Evolutionary conservation across 768 basidiomycete species (phyloP).

Genomic region (Fomitopsis serialis): DNA sequence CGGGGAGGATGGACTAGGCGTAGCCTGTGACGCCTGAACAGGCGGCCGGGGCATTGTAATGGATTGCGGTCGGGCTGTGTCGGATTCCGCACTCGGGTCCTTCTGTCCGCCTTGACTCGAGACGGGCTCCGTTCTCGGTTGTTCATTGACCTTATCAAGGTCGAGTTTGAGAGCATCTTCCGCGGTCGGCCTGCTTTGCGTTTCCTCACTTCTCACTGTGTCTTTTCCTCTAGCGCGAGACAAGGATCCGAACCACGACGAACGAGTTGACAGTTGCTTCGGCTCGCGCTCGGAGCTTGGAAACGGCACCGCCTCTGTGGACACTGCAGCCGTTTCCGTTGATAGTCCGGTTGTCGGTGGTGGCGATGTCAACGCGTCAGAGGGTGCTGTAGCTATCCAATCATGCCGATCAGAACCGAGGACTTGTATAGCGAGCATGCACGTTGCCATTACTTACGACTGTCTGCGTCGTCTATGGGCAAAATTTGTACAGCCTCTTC

Average conservation of each 20-base stretch:
- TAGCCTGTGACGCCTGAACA: background rate
- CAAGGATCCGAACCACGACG: slow-evolving; percentile 16
- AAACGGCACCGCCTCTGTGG: background rate
- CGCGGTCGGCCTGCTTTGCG: background rate
- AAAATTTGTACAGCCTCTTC: background rate
- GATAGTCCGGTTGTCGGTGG: no score
- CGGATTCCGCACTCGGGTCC: background rate
- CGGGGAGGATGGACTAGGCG: background rate
- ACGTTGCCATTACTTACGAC: background rate
- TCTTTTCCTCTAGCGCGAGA: slow-evolving; percentile 2
- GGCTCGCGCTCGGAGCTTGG: slow-evolving; percentile 1
- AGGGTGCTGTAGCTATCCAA: background rate
- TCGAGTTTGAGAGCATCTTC: background rate
- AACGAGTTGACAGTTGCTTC: slow-evolving; percentile 1
- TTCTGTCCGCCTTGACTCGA: background rate
- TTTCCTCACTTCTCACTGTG: background rate
- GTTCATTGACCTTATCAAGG: no score
- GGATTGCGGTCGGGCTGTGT: background rate
- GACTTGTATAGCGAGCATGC: no score
- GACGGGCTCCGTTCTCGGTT: no score
- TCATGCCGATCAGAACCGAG: no score
- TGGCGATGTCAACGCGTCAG: background rate
- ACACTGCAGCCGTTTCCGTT: background rate
- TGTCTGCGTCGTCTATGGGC: background rate
- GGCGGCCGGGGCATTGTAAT: background rate